A percentile compares a stretch with the other conserved stretches of the same genome.
These are phyloP conservation scores for Psophocarpus tetragonolobus DNA, from an alignment of 306 rosid species.

Conservation along the genomic window DNA sequence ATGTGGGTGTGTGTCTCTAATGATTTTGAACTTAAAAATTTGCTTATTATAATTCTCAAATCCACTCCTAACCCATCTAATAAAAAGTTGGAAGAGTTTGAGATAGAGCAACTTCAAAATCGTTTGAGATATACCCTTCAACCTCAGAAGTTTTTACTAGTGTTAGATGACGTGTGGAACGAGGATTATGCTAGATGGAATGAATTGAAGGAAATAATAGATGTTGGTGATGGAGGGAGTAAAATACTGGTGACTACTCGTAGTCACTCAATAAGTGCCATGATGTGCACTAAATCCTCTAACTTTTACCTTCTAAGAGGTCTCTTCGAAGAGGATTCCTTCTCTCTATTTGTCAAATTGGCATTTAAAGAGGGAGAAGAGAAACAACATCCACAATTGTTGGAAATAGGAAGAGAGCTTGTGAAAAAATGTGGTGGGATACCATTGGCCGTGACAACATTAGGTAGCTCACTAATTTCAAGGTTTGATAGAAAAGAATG, in stretches of 20 bases:
- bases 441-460: background rate
- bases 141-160: background rate
- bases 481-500: background rate
- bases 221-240: background rate
- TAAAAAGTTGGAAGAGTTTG: background rate
- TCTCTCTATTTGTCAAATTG: conserved; percentile 25
- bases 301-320: background rate
- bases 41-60: background rate
- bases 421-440: background rate
- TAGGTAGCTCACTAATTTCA: background rate
- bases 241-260: background rate
- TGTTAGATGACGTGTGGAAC: background rate
- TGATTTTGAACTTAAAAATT: background rate
- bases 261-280: background rate
- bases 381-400: background rate
- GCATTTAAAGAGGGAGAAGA: conserved; percentile 32
- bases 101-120: background rate
- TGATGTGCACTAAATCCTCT: background rate
- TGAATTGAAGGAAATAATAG: background rate
- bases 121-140: background rate
- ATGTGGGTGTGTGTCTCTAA: background rate
- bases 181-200: background rate
- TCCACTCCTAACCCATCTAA: background rate
- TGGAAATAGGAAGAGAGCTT: background rate
- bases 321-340: background rate